A percentile compares a stretch with the other conserved stretches of the same genome.
Evolutionary conservation across 106 monocot genomes (phyloP).

Genomic region (Acorus calamus): DNA sequence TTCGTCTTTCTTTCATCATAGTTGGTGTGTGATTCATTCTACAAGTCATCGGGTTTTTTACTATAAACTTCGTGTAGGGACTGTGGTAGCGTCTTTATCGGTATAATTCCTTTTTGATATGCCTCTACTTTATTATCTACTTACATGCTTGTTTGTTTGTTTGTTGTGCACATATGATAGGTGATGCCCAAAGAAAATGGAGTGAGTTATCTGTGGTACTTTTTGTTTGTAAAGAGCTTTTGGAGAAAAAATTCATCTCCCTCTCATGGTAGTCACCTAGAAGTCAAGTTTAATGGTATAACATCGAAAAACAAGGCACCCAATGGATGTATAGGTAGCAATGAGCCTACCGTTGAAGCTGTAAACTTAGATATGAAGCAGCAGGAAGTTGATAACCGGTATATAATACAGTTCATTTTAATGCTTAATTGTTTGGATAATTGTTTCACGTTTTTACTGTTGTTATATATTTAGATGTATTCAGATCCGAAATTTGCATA

Average conservation of each 20-base stretch:
- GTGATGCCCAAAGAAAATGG: slow-evolving; percentile 69
- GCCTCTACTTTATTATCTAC: background rate
- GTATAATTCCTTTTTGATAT: background rate
- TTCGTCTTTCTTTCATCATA: no score
- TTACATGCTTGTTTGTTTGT: background rate
- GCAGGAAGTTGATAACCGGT: slow-evolving; percentile 51
- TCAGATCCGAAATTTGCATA: slow-evolving; percentile 61
- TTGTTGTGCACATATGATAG: slow-evolving; percentile 15
- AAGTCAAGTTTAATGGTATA: slow-evolving; percentile 14
- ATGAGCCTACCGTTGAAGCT: slow-evolving; percentile 38
- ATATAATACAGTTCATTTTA: background rate
- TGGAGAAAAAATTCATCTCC: slow-evolving; percentile 13
- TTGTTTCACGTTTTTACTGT: slow-evolving; percentile 7
- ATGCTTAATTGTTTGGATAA: background rate
- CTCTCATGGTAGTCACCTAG: slow-evolving; percentile 10
- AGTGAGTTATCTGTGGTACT: slow-evolving; percentile 60
- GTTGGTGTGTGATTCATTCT: no score
- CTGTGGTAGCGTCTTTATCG: no score
- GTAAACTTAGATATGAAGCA: slow-evolving; percentile 57
- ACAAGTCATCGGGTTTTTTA: no score
- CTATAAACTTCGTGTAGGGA: no score
- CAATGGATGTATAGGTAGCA: slow-evolving; percentile 9
- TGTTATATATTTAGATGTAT: slow-evolving; percentile 44
- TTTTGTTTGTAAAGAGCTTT: slow-evolving; percentile 38
- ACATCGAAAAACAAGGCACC: slow-evolving; percentile 7